phyloP scores from a whole-genome alignment of 78 protist genomes.

The Corallochytrium limacisporum region DNA sequence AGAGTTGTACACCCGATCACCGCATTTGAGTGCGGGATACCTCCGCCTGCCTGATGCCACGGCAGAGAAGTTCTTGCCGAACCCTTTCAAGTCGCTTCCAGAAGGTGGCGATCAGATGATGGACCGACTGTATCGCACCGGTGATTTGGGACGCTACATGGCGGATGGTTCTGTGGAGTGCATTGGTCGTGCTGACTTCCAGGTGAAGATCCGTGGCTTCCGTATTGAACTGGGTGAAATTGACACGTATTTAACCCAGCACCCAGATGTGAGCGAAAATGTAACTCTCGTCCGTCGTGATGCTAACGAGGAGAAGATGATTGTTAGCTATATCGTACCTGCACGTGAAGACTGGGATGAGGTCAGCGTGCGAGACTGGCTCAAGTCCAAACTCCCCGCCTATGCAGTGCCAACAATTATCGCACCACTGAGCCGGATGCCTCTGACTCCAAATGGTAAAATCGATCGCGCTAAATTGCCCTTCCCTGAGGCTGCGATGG shows the following conservation, averaged over 20 bases:
- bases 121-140: constrained; percentile 48
- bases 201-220: constrained; percentile 58
- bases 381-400: constrained; percentile 20
- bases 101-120: no score
- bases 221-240: constrained; percentile 60
- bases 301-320: constrained; percentile 16
- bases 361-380: not conserved
- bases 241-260: constrained; percentile 14
- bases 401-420: constrained; percentile 16
- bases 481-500: constrained; percentile 9
- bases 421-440: constrained; percentile 17
- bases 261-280: constrained; percentile 24
- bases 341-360: not conserved
- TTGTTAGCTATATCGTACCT: constrained; percentile 36
- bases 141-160: constrained; percentile 52
- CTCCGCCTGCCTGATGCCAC: constrained; percentile 28
- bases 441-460: constrained; percentile 61
- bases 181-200: constrained; percentile 54
- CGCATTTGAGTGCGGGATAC: constrained; percentile 36
- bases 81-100: constrained; percentile 22
- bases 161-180: constrained; percentile 46
- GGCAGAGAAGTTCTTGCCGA: constrained; percentile 24
- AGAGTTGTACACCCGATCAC: constrained; percentile 40
- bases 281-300: constrained; percentile 35
- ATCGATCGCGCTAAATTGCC: constrained; percentile 22